Base-by-base conservation (phyloP, 2,329 filamentous ascomycete species). In the Aspergillus sp. region DNA sequence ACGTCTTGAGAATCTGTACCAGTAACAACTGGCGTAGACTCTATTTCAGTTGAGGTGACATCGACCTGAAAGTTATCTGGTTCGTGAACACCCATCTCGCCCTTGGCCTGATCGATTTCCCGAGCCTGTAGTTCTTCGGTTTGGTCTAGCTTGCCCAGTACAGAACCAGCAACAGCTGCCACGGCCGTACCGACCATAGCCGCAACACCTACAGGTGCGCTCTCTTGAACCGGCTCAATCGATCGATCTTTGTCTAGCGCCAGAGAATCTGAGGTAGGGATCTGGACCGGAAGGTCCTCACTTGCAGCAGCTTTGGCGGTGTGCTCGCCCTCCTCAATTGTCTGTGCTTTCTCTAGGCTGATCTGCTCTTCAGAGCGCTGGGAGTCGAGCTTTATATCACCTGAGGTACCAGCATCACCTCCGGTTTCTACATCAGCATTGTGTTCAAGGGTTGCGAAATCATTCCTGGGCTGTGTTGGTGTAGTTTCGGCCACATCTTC, bases 161-260 rank as follows among this genome's bases (percentile, higher is more conserved):
- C 30, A 36, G 38, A n/a, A 51, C 64, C 6, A 5, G 27, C 36
- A 10, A 62, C 58, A 6, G 64, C 61, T 7, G 60, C 60, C 49
- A 70, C 62, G 23, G 64, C 67, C 5, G 64, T 64, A 38, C 65
- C 60, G 17, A 69, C 66, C 21, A 69, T 36, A 32, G 65, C 54
- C 1, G 62, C 56, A 25, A 70, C 62, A 7, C 38, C 68, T 11
- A 36, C 52, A 7, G 57, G 50, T 3, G 36, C 21, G 11, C 42
- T 53, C 1, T 38, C n/a, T 8, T 36, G 39, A 4, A 47, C 11
- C 10, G 58, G 13, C 44, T 47, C 25, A 38, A 25, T 4, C 8
- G 23, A n/a, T 36, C 36, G 48, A 38, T 47, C 30, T 39, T 59
- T 55, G 5, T 61, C 57, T 11, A 17, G 27, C 15, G 54, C 19